Evolutionary conservation across 1,139 yeast genomes (phyloP), one percentile per base, ranked within the genome.

Genomic region (Blastobotrys apis): DNA sequence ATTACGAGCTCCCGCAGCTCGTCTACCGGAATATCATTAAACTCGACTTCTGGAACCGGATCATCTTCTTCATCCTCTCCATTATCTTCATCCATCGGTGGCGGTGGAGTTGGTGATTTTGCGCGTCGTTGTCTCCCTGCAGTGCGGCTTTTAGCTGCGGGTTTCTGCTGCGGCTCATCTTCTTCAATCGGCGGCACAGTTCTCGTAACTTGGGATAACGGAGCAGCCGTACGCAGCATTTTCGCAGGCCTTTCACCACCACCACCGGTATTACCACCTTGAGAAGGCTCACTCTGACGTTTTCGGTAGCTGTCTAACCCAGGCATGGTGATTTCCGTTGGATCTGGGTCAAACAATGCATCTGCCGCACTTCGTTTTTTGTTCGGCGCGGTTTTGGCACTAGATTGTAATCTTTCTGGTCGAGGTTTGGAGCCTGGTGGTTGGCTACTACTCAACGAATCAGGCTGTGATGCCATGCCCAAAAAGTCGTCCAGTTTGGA

Each of bases 1-100:
- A 35, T 34, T 13, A 30, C 36, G 30, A 41, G 25, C 10, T 25
- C 22, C 16, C 26, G 29, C n/a, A 41, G 10, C 30, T 41, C 39
- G 10, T 41, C 15, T 2, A 41, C 3, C 3, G 39, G 17, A 23
- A 34, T 20, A 2, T 25, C 17, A 21, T 34, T 39, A 17, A 16
- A 29, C 9, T 40, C 26, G 6, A 36, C 13, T 3, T 22, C 33
- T 4, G 33, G 23, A 5, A 22, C 10, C 19, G 15, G 29, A n/a
- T 12, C 21, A 9, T 13, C 20, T 20, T 19, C 29, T 33, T 23
- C 35, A 5, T 19, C 34, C 13, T 37, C 33, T 16, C 15, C 35
- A 31, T 21, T 22, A 9, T 29, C 34, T 3, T 9, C 23, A 15
- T 35, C 39, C 26, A 30, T n/a, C 21, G 20, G 36, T 4, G 38